Base-by-base conservation (phyloP, 257 asterid species). In the Datura wrightii region DNA sequence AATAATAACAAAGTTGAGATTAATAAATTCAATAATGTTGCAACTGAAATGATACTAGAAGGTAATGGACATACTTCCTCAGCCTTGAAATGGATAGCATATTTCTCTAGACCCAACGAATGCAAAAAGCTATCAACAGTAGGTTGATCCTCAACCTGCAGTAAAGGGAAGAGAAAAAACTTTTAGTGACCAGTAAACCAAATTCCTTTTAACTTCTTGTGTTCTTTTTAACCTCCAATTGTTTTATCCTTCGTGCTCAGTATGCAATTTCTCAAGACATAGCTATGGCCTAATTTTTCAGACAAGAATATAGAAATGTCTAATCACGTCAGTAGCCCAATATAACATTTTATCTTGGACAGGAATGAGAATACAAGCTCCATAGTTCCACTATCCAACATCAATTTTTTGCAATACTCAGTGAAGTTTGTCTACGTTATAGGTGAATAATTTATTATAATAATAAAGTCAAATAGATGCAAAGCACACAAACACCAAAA, bases 81-180 rank as follows among this genome's bases (percentile, higher is more conserved):
- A 36, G 97, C 99, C 95, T 95, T 93, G 88, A 97, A 94, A 86
- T 65, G 65, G 86, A 97, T 90, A 78, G 93, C 86, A 88, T 85
- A 97, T 84, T 93, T 97, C 83, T 94, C 98, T 79, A 97, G 94
- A 48, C 93, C 97, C 89, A 97, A 69, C 2, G 95, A 89, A 55
- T 89, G 94, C 90, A 97, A 84, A 88, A 97, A 93, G 88, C 93
- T 89, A 88, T 97, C 99, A 85, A 97, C 96, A 62, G 95, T 88
- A 60, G 89, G 87, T 37, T 89, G 92, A 86, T 92, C 97, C 82
- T 95, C 92, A 82, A 85, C 91, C 98, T 97, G 93, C 90, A 89
- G 15, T 71, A 34, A 88, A 79, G 67, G 54, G 63, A 84, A 83
- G 79, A 24, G n/a, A 72, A 63, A 81, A 55, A 52, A 42, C 50